Evolutionary conservation across 768 basidiomycete species (phyloP), one percentile per base, ranked within the genome.

Genomic region (Lentinula lateritia): DNA sequence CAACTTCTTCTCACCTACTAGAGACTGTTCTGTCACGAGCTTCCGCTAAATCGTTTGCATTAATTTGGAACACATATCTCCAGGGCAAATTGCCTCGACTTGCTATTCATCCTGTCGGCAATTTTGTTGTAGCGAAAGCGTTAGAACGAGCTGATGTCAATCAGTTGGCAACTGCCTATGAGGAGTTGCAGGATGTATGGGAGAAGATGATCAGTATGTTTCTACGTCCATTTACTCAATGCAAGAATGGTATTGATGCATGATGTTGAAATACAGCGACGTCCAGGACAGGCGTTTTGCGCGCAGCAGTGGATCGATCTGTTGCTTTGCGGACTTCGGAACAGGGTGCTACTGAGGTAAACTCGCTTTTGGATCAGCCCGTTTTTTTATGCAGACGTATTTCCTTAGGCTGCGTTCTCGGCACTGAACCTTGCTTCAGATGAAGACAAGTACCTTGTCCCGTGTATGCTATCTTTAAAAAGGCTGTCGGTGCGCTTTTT

Each of bases 121-220:
- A 98, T 69, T 99, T 94, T 67, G 95, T 98, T 20, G 79, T 95
- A 5, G 89, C 95, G 0, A 89, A 86, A 70, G 90, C 88, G 0
- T 65, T 95, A 32, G 84, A 84, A 54, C 78, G 92, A 50, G 71
- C 87, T 12, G 76, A 81, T n/a, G 76, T 73, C 16, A 73, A 75
- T 4, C 84, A 90, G 63, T 69, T 98, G 38, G 70, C 71, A 1
- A 77, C 74, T 5, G 78, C 84, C 15, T 80, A 87, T 50, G 66
- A 72, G n/a, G 92, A 94, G 67, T 75, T 95, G 38, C 72, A 76
- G 50, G 76, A 72, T 39, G 70, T 77, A 43, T 84, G 90, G 82
- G 73, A 70, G 58, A 92, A 83, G 64, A 68, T 89, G 46, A 86
- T 90, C 48, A 83, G 93, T 90, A 70, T 70, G 92, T 79, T n/a